Evolutionary conservation across 306 rosid species (phyloP).

Genomic region (Vicia villosa): DNA sequence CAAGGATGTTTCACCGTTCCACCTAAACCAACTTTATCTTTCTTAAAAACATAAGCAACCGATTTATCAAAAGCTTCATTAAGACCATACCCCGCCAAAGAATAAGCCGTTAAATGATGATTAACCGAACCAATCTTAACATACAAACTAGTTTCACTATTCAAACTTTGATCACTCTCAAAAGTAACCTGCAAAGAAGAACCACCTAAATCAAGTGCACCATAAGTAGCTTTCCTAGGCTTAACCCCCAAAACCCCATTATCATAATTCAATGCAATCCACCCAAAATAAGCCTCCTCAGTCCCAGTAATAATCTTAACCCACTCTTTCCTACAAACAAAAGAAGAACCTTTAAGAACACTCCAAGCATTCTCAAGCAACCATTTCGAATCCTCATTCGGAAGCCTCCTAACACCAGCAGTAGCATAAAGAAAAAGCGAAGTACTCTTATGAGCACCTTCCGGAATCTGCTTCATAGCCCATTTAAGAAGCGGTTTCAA

Average conservation of each 20-base stretch:
- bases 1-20: conserved; percentile 80
- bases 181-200: conserved; percentile 94
- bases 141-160: conserved; percentile 61
- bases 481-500: conserved; percentile 73
- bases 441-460: conserved; percentile 54
- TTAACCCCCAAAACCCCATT: conserved; percentile 56
- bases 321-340: conserved; percentile 66
- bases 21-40: conserved; percentile 43
- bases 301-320: conserved; percentile 79
- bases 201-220: conserved; percentile 95
- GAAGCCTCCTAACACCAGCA: conserved; percentile 86
- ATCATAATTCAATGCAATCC: conserved; percentile 91
- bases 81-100: conserved; percentile 78
- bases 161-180: conserved; percentile 58
- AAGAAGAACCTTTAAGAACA: conserved; percentile 60
- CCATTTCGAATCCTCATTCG: conserved; percentile 70
- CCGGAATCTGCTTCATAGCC: conserved; percentile 89
- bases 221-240: conserved; percentile 66
- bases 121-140: conserved; percentile 79
- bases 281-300: conserved; percentile 93
- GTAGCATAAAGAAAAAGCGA: conserved; percentile 83
- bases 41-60: conserved; percentile 64
- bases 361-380: conserved; percentile 74
- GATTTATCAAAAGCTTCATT: conserved; percentile 93
- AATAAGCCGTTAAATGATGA: conserved; percentile 91